Percentiles rank a stretch among this genome's conserved stretches.
phyloP scores from a whole-genome alignment of 768 basidiomycete species.

The Suillus brevipes region DNA sequence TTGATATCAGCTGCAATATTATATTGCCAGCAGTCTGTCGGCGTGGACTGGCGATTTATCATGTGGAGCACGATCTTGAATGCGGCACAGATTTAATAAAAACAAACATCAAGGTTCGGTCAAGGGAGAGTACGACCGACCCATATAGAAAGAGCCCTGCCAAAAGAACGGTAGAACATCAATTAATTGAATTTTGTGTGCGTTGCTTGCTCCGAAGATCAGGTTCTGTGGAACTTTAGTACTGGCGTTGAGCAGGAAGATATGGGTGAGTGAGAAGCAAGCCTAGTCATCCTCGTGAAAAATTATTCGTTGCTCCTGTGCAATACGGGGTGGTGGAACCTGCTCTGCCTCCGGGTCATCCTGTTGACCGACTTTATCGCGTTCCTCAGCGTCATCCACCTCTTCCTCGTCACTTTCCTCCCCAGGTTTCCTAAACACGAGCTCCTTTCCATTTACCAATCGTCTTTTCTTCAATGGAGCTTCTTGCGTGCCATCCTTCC shows the following conservation, averaged over 20 bases:
- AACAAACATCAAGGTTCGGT: not conserved
- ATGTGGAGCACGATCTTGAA: not conserved
- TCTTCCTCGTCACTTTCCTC: constrained; percentile 47
- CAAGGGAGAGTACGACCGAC: not conserved
- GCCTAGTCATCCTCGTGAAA: constrained; percentile 54
- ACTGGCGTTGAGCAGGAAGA: not conserved
- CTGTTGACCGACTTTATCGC: constrained; percentile 9
- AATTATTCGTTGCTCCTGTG: constrained; percentile 39
- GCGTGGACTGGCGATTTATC: not conserved
- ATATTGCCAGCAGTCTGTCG: not conserved
- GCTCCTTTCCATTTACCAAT: constrained; percentile 73
- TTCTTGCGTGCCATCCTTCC: constrained; percentile 27
- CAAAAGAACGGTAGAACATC: not conserved
- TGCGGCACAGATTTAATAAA: not conserved
- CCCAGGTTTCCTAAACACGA: constrained; percentile 56
- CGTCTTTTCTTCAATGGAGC: constrained; percentile 76
- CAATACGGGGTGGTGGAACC: constrained; percentile 18
- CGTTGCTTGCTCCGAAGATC: not conserved
- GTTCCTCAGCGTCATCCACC: constrained; percentile 8
- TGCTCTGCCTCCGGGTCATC: not conserved
- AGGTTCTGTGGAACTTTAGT: not conserved
- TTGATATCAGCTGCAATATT: not conserved
- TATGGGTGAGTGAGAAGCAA: not conserved
- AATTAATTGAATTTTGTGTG: not conserved
- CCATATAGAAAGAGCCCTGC: not conserved